Base-by-base conservation (phyloP, 2,329 filamentous ascomycete genomes). In the Cladosporium halotolerans region DNA sequence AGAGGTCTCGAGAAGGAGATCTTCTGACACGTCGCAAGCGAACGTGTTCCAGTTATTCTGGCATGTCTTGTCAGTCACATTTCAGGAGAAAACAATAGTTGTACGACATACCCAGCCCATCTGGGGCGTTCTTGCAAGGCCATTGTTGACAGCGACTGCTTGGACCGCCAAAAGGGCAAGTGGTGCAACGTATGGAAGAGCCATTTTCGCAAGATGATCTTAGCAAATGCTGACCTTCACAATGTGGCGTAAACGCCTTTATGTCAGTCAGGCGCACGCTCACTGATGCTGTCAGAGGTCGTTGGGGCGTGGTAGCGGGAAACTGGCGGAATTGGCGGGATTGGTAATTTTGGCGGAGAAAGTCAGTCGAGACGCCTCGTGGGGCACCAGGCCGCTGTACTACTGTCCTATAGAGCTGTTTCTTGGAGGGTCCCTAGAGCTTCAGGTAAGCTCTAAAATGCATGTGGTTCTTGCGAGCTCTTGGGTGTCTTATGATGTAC, bases 11-110 rank as follows among this genome's bases (percentile, higher is more conserved):
- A 79, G 63, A 36, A 79, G 64, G 45, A 77, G 67, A 13, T 68
- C 65, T 46, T 76, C 73, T 50, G 71, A 67, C 38, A 80, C 71
- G 52, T 77, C 66, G 60, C 77, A 79, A 7, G 65, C 70, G 55
- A 77, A 74, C 4, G 74, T 72, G 55, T 76, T 76, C 72, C 72
- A 73, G 11, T 50, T 50, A 28, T 50, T 50, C 47, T 50, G 13
- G 3, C 3, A 16, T 14, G 7, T 4, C 23, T 28, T 4, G 7
- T 28, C 7, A 28, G 23, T 28, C 23, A n/a, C n/a, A n/a, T n/a
- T n/a, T n/a, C n/a, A n/a, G n/a, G 23, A 4, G 7, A 1, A 4
- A 28, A 28, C 5, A 4, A 28, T 28, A 4, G 5, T 28, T 2
- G 23, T 2, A 23, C 36, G 42, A 9, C 31, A 23, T 43, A 50